A percentile compares a stretch with the other conserved stretches of the same genome.
Evolutionary conservation across 306 rosid genomes (phyloP).

Genomic region (Castanospermum australe): DNA sequence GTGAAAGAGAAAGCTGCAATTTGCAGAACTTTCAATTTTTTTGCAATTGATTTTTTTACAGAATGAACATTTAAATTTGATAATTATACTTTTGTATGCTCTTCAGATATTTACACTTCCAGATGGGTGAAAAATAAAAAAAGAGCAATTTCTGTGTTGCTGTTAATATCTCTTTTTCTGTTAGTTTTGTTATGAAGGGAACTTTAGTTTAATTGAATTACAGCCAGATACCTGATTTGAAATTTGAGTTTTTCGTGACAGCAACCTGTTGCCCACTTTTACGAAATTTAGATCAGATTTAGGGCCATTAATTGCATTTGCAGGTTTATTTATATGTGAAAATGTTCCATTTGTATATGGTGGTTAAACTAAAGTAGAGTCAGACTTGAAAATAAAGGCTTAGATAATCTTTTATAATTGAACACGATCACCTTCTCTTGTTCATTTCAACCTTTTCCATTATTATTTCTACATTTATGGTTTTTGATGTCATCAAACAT

Average conservation of each 20-base stretch:
- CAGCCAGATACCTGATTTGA: background rate
- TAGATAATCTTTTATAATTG: background rate
- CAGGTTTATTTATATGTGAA: background rate
- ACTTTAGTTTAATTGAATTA: background rate
- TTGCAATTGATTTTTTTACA: background rate
- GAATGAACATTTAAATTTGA: background rate
- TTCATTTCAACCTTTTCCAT: background rate
- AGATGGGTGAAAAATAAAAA: background rate
- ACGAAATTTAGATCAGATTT: background rate
- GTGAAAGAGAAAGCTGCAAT: background rate
- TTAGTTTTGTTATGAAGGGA: background rate
- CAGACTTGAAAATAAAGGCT: slow-evolving; percentile 6
- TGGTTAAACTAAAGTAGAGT: background rate
- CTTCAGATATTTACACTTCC: background rate
- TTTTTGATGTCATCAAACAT: background rate
- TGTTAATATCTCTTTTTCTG: background rate
- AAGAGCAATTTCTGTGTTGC: background rate
- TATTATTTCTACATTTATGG: background rate
- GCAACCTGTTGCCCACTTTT: background rate
- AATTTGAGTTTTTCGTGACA: background rate
- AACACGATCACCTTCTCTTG: background rate
- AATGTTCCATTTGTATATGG: background rate
- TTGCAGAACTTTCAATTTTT: background rate
- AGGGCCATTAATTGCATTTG: background rate
- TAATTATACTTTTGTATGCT: background rate